These are phyloP conservation scores for Sordariomycetes sp. DNA, from an alignment of 2,329 filamentous ascomycete genomes.

Conservation along the genomic window DNA sequence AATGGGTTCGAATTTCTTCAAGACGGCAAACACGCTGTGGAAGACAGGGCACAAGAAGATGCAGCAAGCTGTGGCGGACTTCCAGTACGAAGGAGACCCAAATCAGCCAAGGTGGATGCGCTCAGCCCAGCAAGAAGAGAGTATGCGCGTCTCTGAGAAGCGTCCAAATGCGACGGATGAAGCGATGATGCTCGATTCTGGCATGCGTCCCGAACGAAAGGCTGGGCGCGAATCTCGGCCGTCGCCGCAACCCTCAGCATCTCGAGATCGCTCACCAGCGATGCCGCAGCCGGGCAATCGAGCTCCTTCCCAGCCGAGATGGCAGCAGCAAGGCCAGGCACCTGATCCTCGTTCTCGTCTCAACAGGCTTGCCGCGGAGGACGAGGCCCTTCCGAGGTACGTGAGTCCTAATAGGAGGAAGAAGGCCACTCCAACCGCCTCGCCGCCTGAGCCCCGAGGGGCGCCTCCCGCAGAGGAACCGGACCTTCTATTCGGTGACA, in stretches of 20 bases:
- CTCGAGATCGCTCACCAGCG: conserved; percentile 37
- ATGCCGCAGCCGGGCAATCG: conserved; percentile 24
- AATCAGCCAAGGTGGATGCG: conserved; percentile 94
- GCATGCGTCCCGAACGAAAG: conserved; percentile 13
- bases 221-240: neutral
- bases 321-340: conserved; percentile 36
- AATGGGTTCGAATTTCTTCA: conserved; percentile 74
- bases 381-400: conserved; percentile 74
- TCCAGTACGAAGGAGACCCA: conserved; percentile 58
- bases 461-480: conserved; percentile 35
- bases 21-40: conserved; percentile 92
- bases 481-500: conserved; percentile 50
- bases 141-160: conserved; percentile 20
- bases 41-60: conserved; percentile 89
- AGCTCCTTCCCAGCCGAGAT: conserved; percentile 39
- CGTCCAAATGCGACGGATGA: conserved; percentile 49
- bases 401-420: conserved; percentile 77
- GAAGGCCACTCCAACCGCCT: conserved; percentile 45
- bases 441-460: conserved; percentile 20
- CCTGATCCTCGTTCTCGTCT: conserved; percentile 37
- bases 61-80: conserved; percentile 83
- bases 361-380: conserved; percentile 63
- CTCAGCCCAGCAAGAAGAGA: conserved; percentile 47
- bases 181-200: conserved; percentile 69
- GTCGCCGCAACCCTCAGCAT: neutral